A percentile compares a stretch with the other conserved stretches of the same genome.
Evolutionary conservation across 129 eudicot genomes (phyloP).

Genomic region (Flaveria bidentis): DNA sequence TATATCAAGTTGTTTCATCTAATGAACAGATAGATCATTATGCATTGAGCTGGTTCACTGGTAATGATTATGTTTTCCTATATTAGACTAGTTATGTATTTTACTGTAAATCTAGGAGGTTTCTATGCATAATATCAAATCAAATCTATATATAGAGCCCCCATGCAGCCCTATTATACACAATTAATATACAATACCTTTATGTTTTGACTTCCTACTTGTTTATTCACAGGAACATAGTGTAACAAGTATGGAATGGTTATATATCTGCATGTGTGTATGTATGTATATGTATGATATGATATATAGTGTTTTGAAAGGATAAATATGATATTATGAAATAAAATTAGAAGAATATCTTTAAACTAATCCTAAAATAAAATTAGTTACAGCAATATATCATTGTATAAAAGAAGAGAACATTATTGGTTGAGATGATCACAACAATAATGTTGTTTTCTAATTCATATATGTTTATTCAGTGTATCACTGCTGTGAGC

Average conservation of each 20-base stretch:
- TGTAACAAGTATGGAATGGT: background rate
- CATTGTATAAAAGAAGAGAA: background rate
- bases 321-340: background rate
- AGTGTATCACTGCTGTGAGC: background rate
- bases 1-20: background rate
- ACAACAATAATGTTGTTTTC: background rate
- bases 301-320: background rate
- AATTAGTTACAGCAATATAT: too few relatives aligned
- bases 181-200: background rate
- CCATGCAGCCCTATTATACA: background rate
- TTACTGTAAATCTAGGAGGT: background rate
- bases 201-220: background rate
- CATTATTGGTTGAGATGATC: background rate
- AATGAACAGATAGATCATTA: background rate
- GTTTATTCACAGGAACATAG: background rate
- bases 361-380: too few relatives aligned
- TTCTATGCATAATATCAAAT: background rate
- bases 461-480: background rate
- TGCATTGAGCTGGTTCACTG: background rate
- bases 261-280: background rate
- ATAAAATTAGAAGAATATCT: background rate
- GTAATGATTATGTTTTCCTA: background rate
- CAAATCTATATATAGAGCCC: background rate
- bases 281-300: too few relatives aligned
- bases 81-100: background rate